A percentile compares a stretch with the other conserved stretches of the same genome.
Evolutionary conservation across 805 yeast genomes (phyloP).

Genomic region (Metschnikowia kofuensis): DNA sequence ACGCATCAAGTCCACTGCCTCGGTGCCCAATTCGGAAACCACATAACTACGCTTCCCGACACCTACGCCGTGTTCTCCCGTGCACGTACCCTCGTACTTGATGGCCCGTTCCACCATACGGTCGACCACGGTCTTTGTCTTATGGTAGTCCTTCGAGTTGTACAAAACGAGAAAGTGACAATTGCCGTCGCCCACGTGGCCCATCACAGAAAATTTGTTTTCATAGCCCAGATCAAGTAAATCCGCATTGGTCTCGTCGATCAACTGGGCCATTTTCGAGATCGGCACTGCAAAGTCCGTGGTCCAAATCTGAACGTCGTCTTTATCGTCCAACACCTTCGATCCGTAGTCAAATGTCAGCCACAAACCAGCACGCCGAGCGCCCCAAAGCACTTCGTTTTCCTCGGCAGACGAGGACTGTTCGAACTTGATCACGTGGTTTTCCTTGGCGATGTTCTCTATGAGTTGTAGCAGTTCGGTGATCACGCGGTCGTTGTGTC

Average conservation of each 20-base stretch:
- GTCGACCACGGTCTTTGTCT: conserved; percentile 58
- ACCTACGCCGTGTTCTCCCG: conserved; percentile 51
- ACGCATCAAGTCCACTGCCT: conserved; percentile 42
- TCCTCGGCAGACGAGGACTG: conserved; percentile 19
- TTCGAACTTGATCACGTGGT: conserved; percentile 19
- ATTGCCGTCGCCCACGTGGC: conserved; percentile 92
- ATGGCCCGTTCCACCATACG: conserved; percentile 58
- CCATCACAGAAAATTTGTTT: conserved; percentile 57
- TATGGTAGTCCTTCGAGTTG: conserved; percentile 46
- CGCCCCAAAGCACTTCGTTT: conserved; percentile 25
- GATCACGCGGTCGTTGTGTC: conserved; percentile 43
- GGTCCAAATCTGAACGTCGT: conserved; percentile 76
- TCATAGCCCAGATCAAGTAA: conserved; percentile 53
- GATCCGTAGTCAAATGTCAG: conserved; percentile 61
- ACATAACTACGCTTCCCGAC: conserved; percentile 42
- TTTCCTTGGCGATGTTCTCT: conserved; percentile 26
- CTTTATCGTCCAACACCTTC: conserved; percentile 40
- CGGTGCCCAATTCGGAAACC: conserved; percentile 35
- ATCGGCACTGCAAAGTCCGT: conserved; percentile 92
- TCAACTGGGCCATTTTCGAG: conserved; percentile 58
- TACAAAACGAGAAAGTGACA: conserved; percentile 77
- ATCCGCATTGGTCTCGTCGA: conserved; percentile 62
- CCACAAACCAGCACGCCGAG: conserved; percentile 34
- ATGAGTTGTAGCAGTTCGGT: conserved; percentile 48
- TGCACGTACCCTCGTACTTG: conserved; percentile 29